phyloP scores from a whole-genome alignment of 495 filamentous ascomycete species.

The Hyaloscypha hepaticicola region DNA sequence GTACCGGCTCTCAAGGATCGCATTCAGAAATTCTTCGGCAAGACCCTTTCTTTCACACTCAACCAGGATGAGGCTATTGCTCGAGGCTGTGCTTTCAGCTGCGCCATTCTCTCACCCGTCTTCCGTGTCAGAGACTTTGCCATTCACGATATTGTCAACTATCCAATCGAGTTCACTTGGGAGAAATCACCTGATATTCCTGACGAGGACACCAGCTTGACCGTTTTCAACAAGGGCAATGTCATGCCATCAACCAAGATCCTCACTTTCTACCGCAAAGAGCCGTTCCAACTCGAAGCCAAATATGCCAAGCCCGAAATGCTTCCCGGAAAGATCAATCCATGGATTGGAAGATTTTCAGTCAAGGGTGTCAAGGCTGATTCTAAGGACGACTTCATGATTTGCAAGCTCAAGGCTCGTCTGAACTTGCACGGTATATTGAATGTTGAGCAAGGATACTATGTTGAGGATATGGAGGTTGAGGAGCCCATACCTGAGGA shows the following conservation, averaged over 20 bases:
- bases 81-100: slow-evolving; percentile 95
- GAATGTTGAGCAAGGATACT: slow-evolving; percentile 96
- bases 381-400: slow-evolving; percentile 91
- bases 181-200: slow-evolving; percentile 98
- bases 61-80: slow-evolving; percentile 99
- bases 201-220: slow-evolving; percentile 96
- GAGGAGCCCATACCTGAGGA: slow-evolving; percentile 86
- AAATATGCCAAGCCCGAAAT: slow-evolving; percentile 82
- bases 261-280: slow-evolving; percentile 98
- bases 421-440: slow-evolving; percentile 96
- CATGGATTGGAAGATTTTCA: slow-evolving; percentile 96
- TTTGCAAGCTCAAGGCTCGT: slow-evolving; percentile 98
- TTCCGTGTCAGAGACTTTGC: slow-evolving; percentile 99
- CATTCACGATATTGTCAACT: slow-evolving; percentile 94
- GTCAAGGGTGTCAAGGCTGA: slow-evolving; percentile 87
- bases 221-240: slow-evolving; percentile 96
- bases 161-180: slow-evolving; percentile 99
- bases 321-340: slow-evolving; percentile 87
- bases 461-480: slow-evolving; percentile 95
- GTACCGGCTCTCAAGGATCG: slow-evolving; percentile 89
- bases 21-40: slow-evolving; percentile 87
- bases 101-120: slow-evolving; percentile 94
- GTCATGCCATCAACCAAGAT: slow-evolving; percentile 99
- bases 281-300: slow-evolving; percentile 94
- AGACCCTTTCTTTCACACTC: slow-evolving; percentile 89